Percentiles rank a stretch among this genome's conserved stretches.
phyloP scores from a whole-genome alignment of 2,329 filamentous ascomycete genomes.

The Phyllosticta paracitricarpa region DNA sequence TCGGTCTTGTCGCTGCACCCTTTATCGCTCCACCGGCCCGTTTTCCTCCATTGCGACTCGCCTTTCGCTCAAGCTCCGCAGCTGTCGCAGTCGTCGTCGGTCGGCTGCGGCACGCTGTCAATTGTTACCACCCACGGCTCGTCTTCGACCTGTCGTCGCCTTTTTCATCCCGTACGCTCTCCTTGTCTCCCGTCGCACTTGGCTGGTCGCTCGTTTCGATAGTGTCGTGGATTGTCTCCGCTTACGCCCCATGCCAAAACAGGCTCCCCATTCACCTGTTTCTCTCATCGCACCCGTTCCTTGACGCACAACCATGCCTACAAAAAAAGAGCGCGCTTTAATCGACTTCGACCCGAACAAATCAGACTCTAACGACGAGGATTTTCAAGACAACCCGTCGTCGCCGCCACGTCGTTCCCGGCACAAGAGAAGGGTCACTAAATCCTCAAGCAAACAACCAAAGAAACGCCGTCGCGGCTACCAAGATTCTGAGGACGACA shows the following conservation, averaged over 20 bases:
- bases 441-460: conserved; percentile 20
- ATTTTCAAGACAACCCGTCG: conserved; percentile 18
- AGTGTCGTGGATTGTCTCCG: neutral
- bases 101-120: neutral
- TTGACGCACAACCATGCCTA: conserved; percentile 20
- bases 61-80: conserved; percentile 2
- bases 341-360: conserved; percentile 27
- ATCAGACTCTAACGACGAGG: conserved; percentile 29
- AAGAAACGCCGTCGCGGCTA: conserved; percentile 27
- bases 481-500: conserved; percentile 26
- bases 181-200: neutral
- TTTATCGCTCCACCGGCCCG: neutral
- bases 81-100: conserved; percentile 3
- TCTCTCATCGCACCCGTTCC: neutral
- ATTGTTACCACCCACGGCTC: neutral
- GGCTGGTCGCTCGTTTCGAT: neutral
- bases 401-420: conserved; percentile 3
- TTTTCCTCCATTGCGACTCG: neutral
- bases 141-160: neutral
- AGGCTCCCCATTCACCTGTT: neutral
- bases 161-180: neutral
- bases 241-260: neutral
- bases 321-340: conserved; percentile 29
- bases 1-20: neutral
- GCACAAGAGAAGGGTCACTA: conserved; percentile 21